phyloP scores from a whole-genome alignment of 768 basidiomycete genomes.

The Amyloporia xantha region DNA sequence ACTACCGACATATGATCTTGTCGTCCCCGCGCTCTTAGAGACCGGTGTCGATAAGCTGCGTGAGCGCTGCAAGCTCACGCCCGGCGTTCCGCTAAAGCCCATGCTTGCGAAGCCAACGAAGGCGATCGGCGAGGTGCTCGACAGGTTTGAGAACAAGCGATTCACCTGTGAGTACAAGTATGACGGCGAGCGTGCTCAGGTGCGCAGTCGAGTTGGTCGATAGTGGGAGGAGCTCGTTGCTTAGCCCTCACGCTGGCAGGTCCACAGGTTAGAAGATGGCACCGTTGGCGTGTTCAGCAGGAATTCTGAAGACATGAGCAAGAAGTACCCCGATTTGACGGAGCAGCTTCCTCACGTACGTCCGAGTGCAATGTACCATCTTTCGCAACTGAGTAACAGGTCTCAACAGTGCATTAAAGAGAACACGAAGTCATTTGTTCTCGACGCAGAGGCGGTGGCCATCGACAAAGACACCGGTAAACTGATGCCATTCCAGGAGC shows the following conservation, averaged over 20 bases:
- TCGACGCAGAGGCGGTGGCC: constrained; percentile 96
- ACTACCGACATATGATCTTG: constrained; percentile 85
- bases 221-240: too few relatives aligned
- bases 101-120: constrained; percentile 99
- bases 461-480: constrained; percentile 80
- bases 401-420: constrained; percentile 72
- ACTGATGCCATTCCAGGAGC: constrained; percentile 96
- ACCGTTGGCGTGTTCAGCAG: constrained; percentile 88
- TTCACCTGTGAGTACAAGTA: constrained; percentile 99
- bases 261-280: constrained; percentile 80
- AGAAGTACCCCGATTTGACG: constrained; percentile 97
- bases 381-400: background rate
- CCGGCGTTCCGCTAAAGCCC: constrained; percentile 94
- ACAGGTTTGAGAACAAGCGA: constrained; percentile 89
- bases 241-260: too few relatives aligned
- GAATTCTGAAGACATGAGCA: constrained; percentile 99
- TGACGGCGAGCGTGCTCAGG: constrained; percentile 96
- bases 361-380: constrained; percentile 2
- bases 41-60: constrained; percentile 65
- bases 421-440: constrained; percentile 80
- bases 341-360: constrained; percentile 82
- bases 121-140: constrained; percentile 95
- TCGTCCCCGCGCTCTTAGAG: constrained; percentile 84
- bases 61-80: constrained; percentile 82
- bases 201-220: too few relatives aligned